Base-by-base conservation (phyloP, 2,329 filamentous ascomycete genomes). In the Shiraia bambusicola region DNA sequence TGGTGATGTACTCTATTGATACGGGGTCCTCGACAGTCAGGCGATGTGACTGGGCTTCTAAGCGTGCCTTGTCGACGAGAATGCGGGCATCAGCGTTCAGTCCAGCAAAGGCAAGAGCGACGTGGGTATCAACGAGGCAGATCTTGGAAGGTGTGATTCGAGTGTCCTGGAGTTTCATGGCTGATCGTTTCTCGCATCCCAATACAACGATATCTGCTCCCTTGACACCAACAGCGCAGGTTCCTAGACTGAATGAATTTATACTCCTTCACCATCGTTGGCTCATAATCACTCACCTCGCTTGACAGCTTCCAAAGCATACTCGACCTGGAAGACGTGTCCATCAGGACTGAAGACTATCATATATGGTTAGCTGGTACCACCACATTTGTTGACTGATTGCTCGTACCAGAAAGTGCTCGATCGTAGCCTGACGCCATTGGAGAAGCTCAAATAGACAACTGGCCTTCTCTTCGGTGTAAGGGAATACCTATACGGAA, bases 321-420 rank as follows among this genome's bases (percentile, higher is more conserved):
- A 98, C 80, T 98, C 93, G 66, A 98, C 93, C 75, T 98, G 93
- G 77, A 98, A 98, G 65, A 98, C 93, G 78, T 98, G 93, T 74
- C 93, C 93, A 76, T 98, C 93, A 66, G 93, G 93, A 82, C 92
- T 97, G 67, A 96, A 96, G 70, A 95, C 91, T 95, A 61, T 54
- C 67, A 6, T 14, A n/a, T 9, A 55, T 47, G 31, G 49, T 63
- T 58, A 66, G 62, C 54, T 62, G 39, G 37, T 15, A 27, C 38
- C 34, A 14, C n/a, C 28, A 28, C 45, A 38, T 32, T 36, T 46
- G 59, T 52, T 33, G 33, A 36, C 67, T 62, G 62, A 28, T 28
- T 46, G 35, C 49, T 59, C 84, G 77, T 84, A 96, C 91, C 92
- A 76, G 92, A 97, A 72, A 97, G 85, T 75, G 92, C 93, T 87